Base-by-base conservation (phyloP, 345 rosid species). In the Rhizophora apiculata region DNA sequence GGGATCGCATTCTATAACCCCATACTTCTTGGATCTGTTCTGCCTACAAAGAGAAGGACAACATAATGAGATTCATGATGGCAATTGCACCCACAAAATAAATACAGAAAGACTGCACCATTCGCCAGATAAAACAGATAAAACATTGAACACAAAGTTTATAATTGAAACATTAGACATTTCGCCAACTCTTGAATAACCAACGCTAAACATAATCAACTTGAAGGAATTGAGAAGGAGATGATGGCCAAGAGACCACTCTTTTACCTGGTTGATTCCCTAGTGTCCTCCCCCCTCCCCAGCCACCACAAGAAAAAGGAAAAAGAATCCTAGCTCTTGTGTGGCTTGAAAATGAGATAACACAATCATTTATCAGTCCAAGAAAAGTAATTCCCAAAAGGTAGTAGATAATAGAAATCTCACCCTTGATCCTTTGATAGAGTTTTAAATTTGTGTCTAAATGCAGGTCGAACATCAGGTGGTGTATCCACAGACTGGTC, bases 391-490 rank as follows among this genome's bases (percentile, higher is more conserved):
- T 22, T 18, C 64, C 29, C n/a, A 29, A 39, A 60, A 59, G 62
- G 54, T n/a, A 64, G 46, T 34, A 43, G 20, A 58, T 73, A 64
- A 62, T 36, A 30, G 67, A 74, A 58, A 58, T 20, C 82, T 82
- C 73, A 94, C 98, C 95, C 82, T 58, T 86, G 87, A 75, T 76
- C 65, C 78, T 78, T 88, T 71, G 74, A 71, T 53, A 87, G 78
- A 54, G 77, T 79, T 82, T 84, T 91, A 71, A 85, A 82, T 70
- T 51, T 85, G 75, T 94, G 98, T 58, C 82, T 86, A 76, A 94
- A 91, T 32, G 98, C 98, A 70, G 98, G 98, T 63, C 97, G 96
- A 72, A 94, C 79, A 78, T 88, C 95, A 5, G 92, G 98, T 53
- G 93, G 88, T 69, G 77, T 55, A 68, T 88, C 91, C 10, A 76